Conservation (phyloP, 257 asterid species). For the Przewalskia tangutica region DNA sequence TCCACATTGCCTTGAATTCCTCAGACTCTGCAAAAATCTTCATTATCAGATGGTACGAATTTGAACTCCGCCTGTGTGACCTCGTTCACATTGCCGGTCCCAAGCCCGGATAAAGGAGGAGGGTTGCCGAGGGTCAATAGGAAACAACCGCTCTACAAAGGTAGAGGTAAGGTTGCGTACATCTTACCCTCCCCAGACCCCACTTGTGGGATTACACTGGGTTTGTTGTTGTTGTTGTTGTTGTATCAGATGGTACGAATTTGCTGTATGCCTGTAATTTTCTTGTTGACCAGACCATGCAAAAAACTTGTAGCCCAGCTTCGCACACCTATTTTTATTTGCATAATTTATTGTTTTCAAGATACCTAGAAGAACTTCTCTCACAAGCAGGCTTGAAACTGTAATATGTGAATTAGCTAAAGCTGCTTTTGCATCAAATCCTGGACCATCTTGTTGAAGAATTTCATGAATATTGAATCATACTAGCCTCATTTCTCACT, state of each 20-base stretch:
- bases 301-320: constrained; percentile 84
- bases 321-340: constrained; percentile 63
- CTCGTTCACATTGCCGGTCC: too few species aligned
- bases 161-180: too few species aligned
- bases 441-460: constrained; percentile 72
- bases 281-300: constrained; percentile 82
- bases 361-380: constrained; percentile 74
- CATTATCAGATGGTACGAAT: constrained; percentile 67
- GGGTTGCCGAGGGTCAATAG: too few species aligned
- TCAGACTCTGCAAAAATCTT: constrained; percentile 69
- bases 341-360: constrained; percentile 42
- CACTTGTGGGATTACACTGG: too few species aligned
- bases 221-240: too few species aligned
- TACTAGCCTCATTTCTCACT: constrained; percentile 41
- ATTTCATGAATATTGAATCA: constrained; percentile 49
- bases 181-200: too few species aligned
- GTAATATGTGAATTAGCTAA: constrained; percentile 41
- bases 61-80: too few species aligned
- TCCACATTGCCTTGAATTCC: constrained; percentile 91
- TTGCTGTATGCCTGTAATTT: constrained; percentile 54
- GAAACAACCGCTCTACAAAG: too few species aligned
- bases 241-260: too few species aligned
- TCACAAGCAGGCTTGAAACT: constrained; percentile 76
- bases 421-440: constrained; percentile 48
- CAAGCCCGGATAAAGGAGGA: too few species aligned